Evolutionary conservation across 2,329 filamentous ascomycete genomes (phyloP).

Genomic region (Claviceps pusilla): DNA sequence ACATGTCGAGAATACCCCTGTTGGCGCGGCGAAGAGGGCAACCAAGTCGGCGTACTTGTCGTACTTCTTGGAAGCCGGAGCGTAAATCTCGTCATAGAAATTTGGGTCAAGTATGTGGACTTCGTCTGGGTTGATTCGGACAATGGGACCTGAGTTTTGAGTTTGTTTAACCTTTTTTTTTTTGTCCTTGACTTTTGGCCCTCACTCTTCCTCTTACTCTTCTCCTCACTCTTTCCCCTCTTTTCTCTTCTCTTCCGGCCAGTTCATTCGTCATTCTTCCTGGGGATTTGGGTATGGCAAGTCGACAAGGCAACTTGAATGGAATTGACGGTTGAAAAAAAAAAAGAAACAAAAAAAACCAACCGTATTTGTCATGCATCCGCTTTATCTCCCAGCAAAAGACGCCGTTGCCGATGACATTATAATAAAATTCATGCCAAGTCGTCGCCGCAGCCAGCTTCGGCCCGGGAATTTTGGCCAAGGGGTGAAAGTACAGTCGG

Average conservation of each 20-base stretch:
- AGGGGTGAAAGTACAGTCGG: slow-evolving; percentile 12
- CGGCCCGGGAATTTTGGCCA: slow-evolving; percentile 18
- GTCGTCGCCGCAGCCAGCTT: slow-evolving; percentile 16
- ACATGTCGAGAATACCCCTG: background rate
- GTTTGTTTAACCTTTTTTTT: background rate
- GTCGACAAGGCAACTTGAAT: too few species aligned
- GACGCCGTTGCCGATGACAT: slow-evolving; percentile 14
- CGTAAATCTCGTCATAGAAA: slow-evolving; percentile 13
- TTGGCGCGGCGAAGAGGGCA: background rate
- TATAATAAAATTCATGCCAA: slow-evolving; percentile 20
- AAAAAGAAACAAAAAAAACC: background rate
- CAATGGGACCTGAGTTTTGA: slow-evolving; percentile 12
- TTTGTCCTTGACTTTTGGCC: background rate
- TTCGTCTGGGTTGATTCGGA: slow-evolving; percentile 15
- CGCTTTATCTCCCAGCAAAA: slow-evolving; percentile 15
- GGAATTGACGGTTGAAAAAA: too few species aligned
- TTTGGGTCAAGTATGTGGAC: slow-evolving; percentile 15
- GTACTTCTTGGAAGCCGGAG: background rate
- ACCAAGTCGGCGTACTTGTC: slow-evolving; percentile 1
- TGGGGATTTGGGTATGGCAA: too few species aligned
- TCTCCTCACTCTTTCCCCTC: background rate
- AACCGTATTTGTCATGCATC: slow-evolving; percentile 22
- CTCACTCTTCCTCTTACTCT: background rate
- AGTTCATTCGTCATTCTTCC: too few species aligned
- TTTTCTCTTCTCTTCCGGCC: background rate